phyloP scores from a whole-genome alignment of 148 eudicot species.

The Tetragonia tetragonoides region DNA sequence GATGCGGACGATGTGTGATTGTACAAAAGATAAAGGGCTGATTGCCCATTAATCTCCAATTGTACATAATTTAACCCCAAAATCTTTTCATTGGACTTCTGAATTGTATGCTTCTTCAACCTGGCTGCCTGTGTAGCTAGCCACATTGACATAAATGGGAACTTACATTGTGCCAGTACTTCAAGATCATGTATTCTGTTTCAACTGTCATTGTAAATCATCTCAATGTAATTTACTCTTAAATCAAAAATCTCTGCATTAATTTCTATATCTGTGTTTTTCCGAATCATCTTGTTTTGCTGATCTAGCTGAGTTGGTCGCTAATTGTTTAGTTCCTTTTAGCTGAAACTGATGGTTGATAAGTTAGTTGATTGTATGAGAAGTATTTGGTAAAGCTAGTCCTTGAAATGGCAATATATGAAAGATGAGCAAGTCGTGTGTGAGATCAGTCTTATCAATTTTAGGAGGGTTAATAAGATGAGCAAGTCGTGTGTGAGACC shows the following conservation, averaged over 20 bases:
- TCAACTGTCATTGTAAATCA: slow-evolving; percentile 18
- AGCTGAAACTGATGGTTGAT: too few relatives aligned
- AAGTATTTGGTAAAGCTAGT: too few relatives aligned
- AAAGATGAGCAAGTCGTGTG: too few relatives aligned
- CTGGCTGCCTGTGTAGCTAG: slow-evolving; percentile 13
- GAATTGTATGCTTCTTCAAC: slow-evolving; percentile 25
- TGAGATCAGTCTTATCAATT: too few relatives aligned
- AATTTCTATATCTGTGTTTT: neutral
- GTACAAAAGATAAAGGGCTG: neutral
- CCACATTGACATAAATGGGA: slow-evolving; percentile 25
- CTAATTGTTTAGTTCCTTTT: too few relatives aligned
- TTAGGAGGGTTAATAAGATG: too few relatives aligned
- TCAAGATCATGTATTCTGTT: slow-evolving; percentile 16
- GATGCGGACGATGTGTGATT: slow-evolving; percentile 79
- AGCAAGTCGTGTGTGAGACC: too few relatives aligned
- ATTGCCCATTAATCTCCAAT: slow-evolving; percentile 31
- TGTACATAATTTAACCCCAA: slow-evolving; percentile 56
- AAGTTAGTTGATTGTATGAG: too few relatives aligned
- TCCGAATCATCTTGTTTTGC: too few relatives aligned
- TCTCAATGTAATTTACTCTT: slow-evolving; percentile 12
- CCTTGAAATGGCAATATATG: too few relatives aligned
- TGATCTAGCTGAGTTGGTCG: too few relatives aligned
- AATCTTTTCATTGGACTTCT: slow-evolving; percentile 24
- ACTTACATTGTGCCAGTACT: slow-evolving; percentile 21
- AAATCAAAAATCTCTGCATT: neutral